phyloP scores from a whole-genome alignment of 345 rosid species.

The Sisymbrium altissimum region DNA sequence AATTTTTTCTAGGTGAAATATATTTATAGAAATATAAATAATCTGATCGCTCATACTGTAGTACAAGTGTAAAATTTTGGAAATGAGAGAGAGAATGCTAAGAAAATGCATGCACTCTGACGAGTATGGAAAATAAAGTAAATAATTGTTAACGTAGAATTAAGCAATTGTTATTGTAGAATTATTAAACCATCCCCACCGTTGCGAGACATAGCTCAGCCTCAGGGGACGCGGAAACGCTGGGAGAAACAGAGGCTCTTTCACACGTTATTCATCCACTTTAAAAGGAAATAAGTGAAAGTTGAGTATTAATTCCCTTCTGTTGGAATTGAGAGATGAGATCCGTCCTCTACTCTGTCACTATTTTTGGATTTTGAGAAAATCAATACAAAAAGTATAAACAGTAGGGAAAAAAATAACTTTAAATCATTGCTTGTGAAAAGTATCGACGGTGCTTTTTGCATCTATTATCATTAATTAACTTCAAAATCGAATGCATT shows the following conservation, averaged over 20 bases:
- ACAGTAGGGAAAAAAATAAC: background rate
- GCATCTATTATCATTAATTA: background rate
- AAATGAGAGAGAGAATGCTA: no score
- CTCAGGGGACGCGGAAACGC: background rate
- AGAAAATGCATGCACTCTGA: no score
- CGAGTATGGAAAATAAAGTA: background rate
- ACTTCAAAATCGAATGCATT: background rate
- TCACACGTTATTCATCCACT: background rate
- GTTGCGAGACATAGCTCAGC: background rate
- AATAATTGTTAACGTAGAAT: background rate
- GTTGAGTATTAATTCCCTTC: background rate
- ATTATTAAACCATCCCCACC: background rate
- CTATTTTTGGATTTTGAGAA: background rate
- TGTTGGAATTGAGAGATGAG: background rate
- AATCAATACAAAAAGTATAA: background rate
- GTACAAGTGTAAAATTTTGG: no score
- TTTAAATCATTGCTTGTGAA: background rate
- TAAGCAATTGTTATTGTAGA: background rate
- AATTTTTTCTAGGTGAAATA: no score
- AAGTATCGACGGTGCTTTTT: constrained; percentile 1
- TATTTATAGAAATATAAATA: no score
- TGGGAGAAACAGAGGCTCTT: background rate
- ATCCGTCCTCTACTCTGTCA: constrained; percentile 13
- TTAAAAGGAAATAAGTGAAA: no score
- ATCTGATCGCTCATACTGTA: no score